Conservation (phyloP, 306 rosid species). For the Rosa multiflora region DNA sequence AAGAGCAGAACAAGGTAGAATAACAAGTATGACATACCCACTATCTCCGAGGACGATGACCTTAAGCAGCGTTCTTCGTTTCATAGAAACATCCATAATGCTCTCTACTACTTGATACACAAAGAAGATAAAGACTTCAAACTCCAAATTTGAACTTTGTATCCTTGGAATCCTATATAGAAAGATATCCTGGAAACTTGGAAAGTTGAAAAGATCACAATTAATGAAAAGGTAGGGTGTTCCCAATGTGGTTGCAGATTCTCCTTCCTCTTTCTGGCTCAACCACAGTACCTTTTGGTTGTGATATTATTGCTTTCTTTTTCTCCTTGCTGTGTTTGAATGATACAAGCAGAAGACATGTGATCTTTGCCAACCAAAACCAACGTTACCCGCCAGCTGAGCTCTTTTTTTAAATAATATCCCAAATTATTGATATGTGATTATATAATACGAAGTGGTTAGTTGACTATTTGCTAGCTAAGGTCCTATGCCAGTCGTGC, state of each 20-base stretch:
- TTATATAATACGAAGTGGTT: not conserved
- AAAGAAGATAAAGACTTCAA: conserved; percentile 1
- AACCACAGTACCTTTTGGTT: conserved; percentile 2
- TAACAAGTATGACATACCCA: conserved; percentile 51
- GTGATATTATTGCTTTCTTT: not conserved
- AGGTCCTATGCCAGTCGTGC: conserved; percentile 1
- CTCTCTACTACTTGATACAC: conserved; percentile 1
- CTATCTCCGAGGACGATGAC: conserved; percentile 91
- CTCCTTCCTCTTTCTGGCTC: conserved; percentile 22
- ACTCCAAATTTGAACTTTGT: not conserved
- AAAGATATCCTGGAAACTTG: conserved; percentile 1
- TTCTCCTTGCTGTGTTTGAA: conserved; percentile 27
- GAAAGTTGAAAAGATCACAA: conserved; percentile 12
- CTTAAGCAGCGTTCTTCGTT: conserved; percentile 70
- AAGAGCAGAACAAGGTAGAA: not conserved
- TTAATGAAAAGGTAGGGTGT: conserved; percentile 26
- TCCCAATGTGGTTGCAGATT: conserved; percentile 38
- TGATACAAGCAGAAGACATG: conserved; percentile 41
- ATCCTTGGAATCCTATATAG: not conserved
- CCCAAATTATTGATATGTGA: not conserved
- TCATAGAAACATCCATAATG: conserved; percentile 53
- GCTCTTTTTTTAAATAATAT: conserved; percentile 11
- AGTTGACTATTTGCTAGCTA: conserved; percentile 24
- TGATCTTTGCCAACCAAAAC: conserved; percentile 58
- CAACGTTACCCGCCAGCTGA: conserved; percentile 58